Evolutionary conservation across 2,329 filamentous ascomycete genomes (phyloP).

Genomic region (Ceratocystis cacaofunesta): DNA sequence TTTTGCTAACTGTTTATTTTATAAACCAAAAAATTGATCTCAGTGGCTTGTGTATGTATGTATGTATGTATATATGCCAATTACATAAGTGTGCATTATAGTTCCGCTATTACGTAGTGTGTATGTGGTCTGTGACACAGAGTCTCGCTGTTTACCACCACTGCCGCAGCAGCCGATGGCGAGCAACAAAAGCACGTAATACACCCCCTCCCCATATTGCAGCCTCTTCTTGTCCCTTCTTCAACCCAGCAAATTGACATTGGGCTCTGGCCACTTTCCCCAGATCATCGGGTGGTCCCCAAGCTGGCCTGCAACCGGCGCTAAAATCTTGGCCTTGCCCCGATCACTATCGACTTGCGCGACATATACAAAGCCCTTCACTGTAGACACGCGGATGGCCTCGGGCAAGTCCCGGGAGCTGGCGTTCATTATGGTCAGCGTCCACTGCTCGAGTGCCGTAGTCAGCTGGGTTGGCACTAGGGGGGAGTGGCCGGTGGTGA

Average conservation of each 20-base stretch:
- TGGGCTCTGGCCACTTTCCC: slow-evolving; percentile 76
- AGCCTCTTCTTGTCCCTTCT: background rate
- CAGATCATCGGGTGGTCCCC: slow-evolving; percentile 68
- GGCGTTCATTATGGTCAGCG: slow-evolving; percentile 74
- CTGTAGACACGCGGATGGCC: slow-evolving; percentile 60
- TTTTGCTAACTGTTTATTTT: background rate
- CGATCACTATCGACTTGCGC: slow-evolving; percentile 79
- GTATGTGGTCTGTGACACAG: background rate
- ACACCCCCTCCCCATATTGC: background rate
- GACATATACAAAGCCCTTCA: slow-evolving; percentile 89
- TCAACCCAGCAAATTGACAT: slow-evolving; percentile 56
- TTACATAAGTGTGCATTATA: background rate
- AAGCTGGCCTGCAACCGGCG: slow-evolving; percentile 68
- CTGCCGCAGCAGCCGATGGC: background rate
- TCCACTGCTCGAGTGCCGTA: slow-evolving; percentile 58
- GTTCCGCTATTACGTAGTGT: background rate
- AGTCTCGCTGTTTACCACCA: background rate
- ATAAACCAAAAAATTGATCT: background rate
- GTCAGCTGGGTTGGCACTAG: slow-evolving; percentile 53
- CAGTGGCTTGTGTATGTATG: background rate
- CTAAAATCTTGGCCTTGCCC: slow-evolving; percentile 64
- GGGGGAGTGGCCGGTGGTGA: slow-evolving; percentile 25
- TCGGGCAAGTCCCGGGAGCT: slow-evolving; percentile 53
- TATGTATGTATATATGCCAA: background rate
- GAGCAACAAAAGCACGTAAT: background rate